Evolutionary conservation across 129 eudicot genomes (phyloP).

Genomic region (Escallonia rubra): DNA sequence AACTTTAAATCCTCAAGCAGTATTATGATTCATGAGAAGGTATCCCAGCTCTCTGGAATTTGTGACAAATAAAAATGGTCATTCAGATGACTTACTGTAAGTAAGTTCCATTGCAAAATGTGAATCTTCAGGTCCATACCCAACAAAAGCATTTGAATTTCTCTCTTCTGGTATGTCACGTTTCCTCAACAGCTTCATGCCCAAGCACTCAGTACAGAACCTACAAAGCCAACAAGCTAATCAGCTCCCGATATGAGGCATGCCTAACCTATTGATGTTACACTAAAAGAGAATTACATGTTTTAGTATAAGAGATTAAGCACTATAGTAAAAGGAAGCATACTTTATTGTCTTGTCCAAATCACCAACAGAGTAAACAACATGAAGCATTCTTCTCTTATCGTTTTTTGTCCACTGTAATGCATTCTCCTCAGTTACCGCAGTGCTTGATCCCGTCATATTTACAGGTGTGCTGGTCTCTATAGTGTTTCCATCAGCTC

Average conservation of each 20-base stretch:
- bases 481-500: constrained; percentile 22
- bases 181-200: constrained; percentile 83
- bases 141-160: constrained; percentile 80
- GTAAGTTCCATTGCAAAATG: constrained; percentile 82
- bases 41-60: not conserved
- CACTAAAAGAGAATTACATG: not conserved
- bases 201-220: constrained; percentile 83
- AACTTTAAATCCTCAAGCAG: not conserved
- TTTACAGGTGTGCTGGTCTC: constrained; percentile 36
- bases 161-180: constrained; percentile 86
- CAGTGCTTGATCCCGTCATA: constrained; percentile 36
- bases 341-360: constrained; percentile 90
- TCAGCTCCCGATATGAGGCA: not conserved
- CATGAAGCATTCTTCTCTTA: constrained; percentile 85
- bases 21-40: not conserved
- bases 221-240: constrained; percentile 26
- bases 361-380: constrained; percentile 88
- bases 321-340: not conserved
- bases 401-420: constrained; percentile 68
- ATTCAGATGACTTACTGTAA: constrained; percentile 49
- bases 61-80: constrained; percentile 1
- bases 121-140: constrained; percentile 87
- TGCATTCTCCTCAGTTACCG: constrained; percentile 36
- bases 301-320: not conserved
- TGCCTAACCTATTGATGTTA: not conserved